These are phyloP conservation scores for Boletales sp. DNA, from an alignment of 768 basidiomycete species.

Conservation along the genomic window DNA sequence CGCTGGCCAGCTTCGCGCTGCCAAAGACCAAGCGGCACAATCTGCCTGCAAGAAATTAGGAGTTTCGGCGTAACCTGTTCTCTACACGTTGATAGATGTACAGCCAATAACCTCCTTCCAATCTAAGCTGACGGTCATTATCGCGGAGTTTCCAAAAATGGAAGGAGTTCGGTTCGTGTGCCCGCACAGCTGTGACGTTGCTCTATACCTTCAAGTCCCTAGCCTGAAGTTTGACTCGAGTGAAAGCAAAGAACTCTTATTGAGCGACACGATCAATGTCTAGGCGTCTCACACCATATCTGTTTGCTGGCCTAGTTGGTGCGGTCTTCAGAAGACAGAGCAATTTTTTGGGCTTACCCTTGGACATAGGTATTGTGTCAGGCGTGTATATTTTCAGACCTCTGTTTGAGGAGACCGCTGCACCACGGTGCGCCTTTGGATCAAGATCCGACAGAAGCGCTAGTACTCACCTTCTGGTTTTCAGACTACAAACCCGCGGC, in stretches of 20 bases:
- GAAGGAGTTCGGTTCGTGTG: constrained; percentile 4
- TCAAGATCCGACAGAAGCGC: no score
- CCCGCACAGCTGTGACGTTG: no score
- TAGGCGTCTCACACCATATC: constrained; percentile 45
- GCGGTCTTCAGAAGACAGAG: constrained; percentile 1
- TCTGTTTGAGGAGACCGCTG: constrained; percentile 22
- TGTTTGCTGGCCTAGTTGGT: constrained; percentile 61
- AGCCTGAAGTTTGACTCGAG: no score
- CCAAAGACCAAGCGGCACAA: constrained; percentile 48
- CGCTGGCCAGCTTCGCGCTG: constrained; percentile 41
- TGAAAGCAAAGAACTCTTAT: no score
- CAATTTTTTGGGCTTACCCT: constrained; percentile 1
- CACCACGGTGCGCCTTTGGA: constrained; percentile 12
- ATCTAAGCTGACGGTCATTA: neutral
- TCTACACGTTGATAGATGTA: constrained; percentile 2
- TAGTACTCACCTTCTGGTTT: constrained; percentile 1
- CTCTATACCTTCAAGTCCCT: no score
- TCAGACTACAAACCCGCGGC: constrained; percentile 10
- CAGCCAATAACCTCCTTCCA: neutral
- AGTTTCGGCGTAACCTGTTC: constrained; percentile 9
- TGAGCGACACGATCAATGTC: constrained; percentile 14
- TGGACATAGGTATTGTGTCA: constrained; percentile 48
- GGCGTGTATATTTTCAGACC: constrained; percentile 70
- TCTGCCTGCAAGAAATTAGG: constrained; percentile 37
- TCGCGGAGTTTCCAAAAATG: constrained; percentile 29